Evolutionary conservation across 768 basidiomycete genomes (phyloP).

Genomic region (Boletus reticulatus): DNA sequence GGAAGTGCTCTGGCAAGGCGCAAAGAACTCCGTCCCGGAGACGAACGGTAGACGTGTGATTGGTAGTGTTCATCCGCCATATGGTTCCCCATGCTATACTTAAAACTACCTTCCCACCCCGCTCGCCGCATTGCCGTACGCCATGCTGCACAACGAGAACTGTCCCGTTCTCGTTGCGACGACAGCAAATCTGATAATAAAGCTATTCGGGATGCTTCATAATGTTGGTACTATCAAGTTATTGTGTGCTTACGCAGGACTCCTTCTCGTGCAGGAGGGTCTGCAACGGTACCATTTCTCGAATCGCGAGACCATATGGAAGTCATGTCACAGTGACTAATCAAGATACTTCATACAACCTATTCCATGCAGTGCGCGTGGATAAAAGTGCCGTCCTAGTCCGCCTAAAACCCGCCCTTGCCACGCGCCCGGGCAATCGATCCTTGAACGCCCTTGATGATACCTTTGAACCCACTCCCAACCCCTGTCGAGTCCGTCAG

Average conservation of each 20-base stretch:
- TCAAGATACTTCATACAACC: background rate
- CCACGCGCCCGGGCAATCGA: slow-evolving; percentile 43
- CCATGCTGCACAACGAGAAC: slow-evolving; percentile 1
- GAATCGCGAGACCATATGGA: slow-evolving; percentile 5
- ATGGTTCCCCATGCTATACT: slow-evolving; percentile 32
- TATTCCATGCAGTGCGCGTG: background rate
- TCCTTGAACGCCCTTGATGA: slow-evolving; percentile 42
- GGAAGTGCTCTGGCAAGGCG: slow-evolving; percentile 22
- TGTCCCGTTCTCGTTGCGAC: background rate
- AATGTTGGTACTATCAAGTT: background rate
- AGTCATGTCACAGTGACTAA: slow-evolving; percentile 14
- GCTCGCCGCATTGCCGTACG: slow-evolving; percentile 15
- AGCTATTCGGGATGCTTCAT: background rate
- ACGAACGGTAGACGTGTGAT: slow-evolving; percentile 22
- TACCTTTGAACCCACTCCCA: slow-evolving; percentile 36
- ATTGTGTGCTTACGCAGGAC: background rate
- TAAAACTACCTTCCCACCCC: slow-evolving; percentile 35
- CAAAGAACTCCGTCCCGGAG: background rate
- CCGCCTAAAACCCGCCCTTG: slow-evolving; percentile 36
- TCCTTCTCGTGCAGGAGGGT: slow-evolving; percentile 1
- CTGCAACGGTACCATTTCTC: no score
- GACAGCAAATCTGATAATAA: background rate
- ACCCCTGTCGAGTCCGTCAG: slow-evolving; percentile 39
- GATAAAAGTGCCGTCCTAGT: background rate
- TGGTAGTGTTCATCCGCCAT: slow-evolving; percentile 20